Conservation (phyloP, 2,329 filamentous ascomycete genomes). For the Hymenoscyphus repandus region DNA sequence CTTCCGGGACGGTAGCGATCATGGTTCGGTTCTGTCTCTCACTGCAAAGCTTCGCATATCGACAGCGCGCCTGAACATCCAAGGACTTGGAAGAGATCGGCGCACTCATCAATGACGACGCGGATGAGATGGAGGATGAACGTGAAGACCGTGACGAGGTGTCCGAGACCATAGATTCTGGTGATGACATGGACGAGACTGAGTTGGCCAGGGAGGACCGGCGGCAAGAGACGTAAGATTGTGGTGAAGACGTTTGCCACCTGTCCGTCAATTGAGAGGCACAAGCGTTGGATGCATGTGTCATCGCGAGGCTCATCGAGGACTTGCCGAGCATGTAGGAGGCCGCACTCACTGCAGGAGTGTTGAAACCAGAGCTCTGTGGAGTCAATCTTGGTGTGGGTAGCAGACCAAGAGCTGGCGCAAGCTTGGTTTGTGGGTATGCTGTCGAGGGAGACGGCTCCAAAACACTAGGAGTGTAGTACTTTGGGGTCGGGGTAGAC, state of each 20-base stretch:
- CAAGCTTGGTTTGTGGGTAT: slow-evolving; percentile 42
- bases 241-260: slow-evolving; percentile 50
- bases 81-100: slow-evolving; percentile 45
- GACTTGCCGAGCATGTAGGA: slow-evolving; percentile 45
- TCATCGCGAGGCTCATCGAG: slow-evolving; percentile 58
- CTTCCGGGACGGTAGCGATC: slow-evolving; percentile 52
- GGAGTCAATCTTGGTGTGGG: slow-evolving; percentile 56
- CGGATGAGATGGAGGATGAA: slow-evolving; percentile 60
- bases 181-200: slow-evolving; percentile 57
- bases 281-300: slow-evolving; percentile 44
- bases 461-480: slow-evolving; percentile 41
- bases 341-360: slow-evolving; percentile 53
- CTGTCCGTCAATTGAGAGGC: slow-evolving; percentile 48
- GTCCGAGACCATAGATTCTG: slow-evolving; percentile 64
- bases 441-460: slow-evolving; percentile 43
- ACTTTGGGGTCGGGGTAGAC: slow-evolving; percentile 38
- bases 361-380: slow-evolving; percentile 49
- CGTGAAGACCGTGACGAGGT: slow-evolving; percentile 51
- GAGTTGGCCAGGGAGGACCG: slow-evolving; percentile 60
- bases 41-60: slow-evolving; percentile 52
- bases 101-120: slow-evolving; percentile 56
- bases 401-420: slow-evolving; percentile 49
- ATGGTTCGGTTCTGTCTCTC: slow-evolving; percentile 50
- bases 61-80: slow-evolving; percentile 60
- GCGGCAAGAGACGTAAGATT: slow-evolving; percentile 44